phyloP scores from a whole-genome alignment of 2,329 filamentous ascomycete species.

The Cladosporium oxysporum region DNA sequence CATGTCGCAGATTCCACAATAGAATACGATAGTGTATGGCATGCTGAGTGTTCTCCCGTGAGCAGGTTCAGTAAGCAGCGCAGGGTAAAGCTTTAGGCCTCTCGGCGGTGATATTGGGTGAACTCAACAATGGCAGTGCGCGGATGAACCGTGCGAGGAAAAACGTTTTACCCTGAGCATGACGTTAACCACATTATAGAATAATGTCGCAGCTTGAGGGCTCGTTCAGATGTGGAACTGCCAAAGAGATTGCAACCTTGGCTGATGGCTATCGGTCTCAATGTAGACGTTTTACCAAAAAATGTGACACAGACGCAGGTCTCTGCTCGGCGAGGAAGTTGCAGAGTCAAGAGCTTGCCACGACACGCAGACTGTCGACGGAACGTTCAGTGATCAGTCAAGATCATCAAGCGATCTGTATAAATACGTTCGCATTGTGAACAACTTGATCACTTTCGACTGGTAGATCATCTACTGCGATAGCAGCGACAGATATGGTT shows the following conservation, averaged over 20 bases:
- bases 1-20: slow-evolving; percentile 14
- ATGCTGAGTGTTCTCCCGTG: slow-evolving; percentile 14
- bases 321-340: background rate
- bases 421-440: background rate
- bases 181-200: background rate
- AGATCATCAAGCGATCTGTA: background rate
- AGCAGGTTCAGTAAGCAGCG: background rate
- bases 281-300: too few species aligned
- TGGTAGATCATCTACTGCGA: background rate
- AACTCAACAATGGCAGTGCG: background rate
- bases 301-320: background rate
- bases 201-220: background rate
- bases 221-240: background rate
- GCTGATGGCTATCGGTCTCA: background rate
- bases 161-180: slow-evolving; percentile 6
- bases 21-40: background rate
- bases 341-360: background rate
- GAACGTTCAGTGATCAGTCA: background rate
- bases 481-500: background rate
- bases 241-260: background rate
- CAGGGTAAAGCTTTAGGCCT: slow-evolving; percentile 11
- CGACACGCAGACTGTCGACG: background rate
- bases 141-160: slow-evolving; percentile 9
- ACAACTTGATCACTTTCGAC: too few species aligned
- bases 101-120: background rate